phyloP scores from a whole-genome alignment of 1,284 basidiomycete species.

The Trametes sp. region DNA sequence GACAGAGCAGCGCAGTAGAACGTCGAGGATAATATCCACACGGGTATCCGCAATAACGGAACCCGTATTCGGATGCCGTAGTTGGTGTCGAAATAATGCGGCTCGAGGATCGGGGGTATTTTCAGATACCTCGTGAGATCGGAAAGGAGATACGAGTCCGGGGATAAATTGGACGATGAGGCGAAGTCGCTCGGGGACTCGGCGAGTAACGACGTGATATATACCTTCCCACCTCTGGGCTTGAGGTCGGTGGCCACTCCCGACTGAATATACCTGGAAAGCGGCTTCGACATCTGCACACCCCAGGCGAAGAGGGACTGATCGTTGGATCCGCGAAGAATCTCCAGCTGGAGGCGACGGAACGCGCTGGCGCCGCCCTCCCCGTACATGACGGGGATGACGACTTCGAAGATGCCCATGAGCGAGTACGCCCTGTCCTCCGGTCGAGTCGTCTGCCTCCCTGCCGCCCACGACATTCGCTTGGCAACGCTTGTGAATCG shows the following conservation, averaged over 20 bases:
- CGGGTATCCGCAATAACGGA: background rate
- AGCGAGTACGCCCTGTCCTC: conserved; percentile 20
- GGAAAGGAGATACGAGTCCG: background rate
- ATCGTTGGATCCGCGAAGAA: conserved; percentile 6
- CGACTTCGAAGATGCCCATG: background rate
- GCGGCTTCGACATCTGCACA: background rate
- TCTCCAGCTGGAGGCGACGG: conserved; percentile 17
- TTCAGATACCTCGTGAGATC: background rate
- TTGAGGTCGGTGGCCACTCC: background rate
- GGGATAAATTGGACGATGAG: background rate
- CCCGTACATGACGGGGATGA: conserved; percentile 8
- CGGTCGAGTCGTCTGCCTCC: conserved; percentile 2
- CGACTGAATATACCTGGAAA: background rate
- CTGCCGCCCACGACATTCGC: conserved; percentile 28
- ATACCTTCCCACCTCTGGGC: too few relatives aligned
- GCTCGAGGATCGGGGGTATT: background rate
- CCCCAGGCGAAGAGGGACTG: conserved; percentile 20
- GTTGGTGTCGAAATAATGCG: conserved; percentile 11
- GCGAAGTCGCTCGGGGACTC: background rate
- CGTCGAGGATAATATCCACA: too few relatives aligned
- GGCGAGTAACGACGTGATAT: conserved; percentile 1
- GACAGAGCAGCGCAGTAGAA: background rate
- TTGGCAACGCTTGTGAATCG: conserved; percentile 18
- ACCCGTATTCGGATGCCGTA: conserved; percentile 19
- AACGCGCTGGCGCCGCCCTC: conserved; percentile 17